These are phyloP conservation scores for Aspergillus sp. DNA, from an alignment of 2,329 filamentous ascomycete species.

Conservation along the genomic window DNA sequence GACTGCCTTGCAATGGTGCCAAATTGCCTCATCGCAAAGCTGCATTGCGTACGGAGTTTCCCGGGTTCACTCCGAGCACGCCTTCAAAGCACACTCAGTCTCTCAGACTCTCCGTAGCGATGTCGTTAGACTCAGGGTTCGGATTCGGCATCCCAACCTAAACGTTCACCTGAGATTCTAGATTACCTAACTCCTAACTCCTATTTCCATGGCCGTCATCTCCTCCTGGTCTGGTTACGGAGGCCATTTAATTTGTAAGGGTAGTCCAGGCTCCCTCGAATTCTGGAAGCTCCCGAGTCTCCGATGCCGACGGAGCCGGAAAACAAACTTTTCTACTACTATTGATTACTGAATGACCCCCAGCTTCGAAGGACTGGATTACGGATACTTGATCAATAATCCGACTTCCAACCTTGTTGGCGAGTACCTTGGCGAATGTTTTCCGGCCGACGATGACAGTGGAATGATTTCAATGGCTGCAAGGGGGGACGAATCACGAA, in stretches of 20 bases:
- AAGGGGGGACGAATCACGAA: neutral
- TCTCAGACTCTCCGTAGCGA: neutral
- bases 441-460: neutral
- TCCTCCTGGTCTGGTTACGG: neutral
- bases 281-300: neutral
- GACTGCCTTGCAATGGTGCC: conserved; percentile 12
- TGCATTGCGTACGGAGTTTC: conserved; percentile 15
- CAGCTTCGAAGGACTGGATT: no score
- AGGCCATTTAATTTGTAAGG: neutral
- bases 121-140: neutral
- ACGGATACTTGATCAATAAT: no score
- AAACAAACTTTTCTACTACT: neutral
- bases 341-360: neutral
- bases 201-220: neutral
- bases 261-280: neutral
- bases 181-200: neutral
- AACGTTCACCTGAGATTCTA: neutral
- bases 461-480: conserved; percentile 2
- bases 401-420: neutral
- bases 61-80: neutral
- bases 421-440: neutral
- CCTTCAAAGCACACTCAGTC: neutral
- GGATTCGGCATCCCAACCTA: neutral
- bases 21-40: conserved; percentile 18
- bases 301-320: neutral